A percentile compares a stretch with the other conserved stretches of the same genome.
Evolutionary conservation across 2,329 filamentous ascomycete species (phyloP).

Genomic region (Penicillium digitatum): DNA sequence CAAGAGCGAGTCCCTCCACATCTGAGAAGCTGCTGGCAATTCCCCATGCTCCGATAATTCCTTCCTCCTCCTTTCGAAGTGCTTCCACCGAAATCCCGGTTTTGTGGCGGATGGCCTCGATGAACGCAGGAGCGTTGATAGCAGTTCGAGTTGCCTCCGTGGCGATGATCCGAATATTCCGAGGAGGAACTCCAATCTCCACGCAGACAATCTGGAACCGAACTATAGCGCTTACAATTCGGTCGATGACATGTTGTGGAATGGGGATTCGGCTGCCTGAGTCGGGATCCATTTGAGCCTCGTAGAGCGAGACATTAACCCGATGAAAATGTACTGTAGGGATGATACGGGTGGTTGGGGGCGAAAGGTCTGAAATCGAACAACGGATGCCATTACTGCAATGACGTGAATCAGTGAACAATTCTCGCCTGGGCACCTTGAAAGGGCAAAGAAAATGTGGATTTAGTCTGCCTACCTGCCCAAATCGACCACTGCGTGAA

Average conservation of each 20-base stretch:
- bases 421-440: no score
- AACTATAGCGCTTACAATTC: conserved; percentile 62
- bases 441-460: not conserved
- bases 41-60: conserved; percentile 74
- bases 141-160: conserved; percentile 84
- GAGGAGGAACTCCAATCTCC: conserved; percentile 59
- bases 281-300: conserved; percentile 55
- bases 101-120: conserved; percentile 57
- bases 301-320: conserved; percentile 76
- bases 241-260: conserved; percentile 55
- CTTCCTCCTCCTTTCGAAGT: conserved; percentile 74
- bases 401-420: not conserved
- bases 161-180: conserved; percentile 70
- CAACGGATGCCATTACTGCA: conserved; percentile 80
- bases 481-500: conserved; percentile 36
- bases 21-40: conserved; percentile 68
- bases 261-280: conserved; percentile 50
- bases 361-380: conserved; percentile 74
- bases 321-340: conserved; percentile 73
- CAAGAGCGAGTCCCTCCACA: conserved; percentile 73
- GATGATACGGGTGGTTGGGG: conserved; percentile 67
- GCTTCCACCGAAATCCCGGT: conserved; percentile 67
- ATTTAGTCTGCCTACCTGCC: conserved; percentile 32
- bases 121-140: conserved; percentile 66
- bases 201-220: conserved; percentile 68